Conservation (phyloP, 1,139 yeast species). For the Taphrina communis region DNA sequence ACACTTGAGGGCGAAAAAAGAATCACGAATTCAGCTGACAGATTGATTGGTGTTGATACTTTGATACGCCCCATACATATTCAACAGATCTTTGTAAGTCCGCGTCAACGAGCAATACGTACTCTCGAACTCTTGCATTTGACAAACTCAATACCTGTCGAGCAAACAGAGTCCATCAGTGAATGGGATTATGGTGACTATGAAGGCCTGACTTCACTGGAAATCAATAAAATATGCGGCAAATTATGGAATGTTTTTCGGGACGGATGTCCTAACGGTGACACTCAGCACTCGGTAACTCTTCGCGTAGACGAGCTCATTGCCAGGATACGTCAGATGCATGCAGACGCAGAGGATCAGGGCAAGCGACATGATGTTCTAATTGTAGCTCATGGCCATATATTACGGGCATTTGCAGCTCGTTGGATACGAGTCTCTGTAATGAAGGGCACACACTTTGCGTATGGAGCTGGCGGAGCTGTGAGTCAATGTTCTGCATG, state of each 20-base stretch:
- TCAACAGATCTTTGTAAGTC: constrained; percentile 73
- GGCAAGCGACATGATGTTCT: constrained; percentile 71
- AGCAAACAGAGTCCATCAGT: constrained; percentile 65
- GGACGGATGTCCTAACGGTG: constrained; percentile 94
- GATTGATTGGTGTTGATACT: constrained; percentile 65
- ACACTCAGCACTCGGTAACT: constrained; percentile 66
- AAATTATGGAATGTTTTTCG: constrained; percentile 84
- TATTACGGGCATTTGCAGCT: constrained; percentile 84
- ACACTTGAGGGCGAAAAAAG: constrained; percentile 67
- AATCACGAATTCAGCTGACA: constrained; percentile 74
- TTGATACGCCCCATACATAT: constrained; percentile 69
- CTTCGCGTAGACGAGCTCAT: constrained; percentile 74
- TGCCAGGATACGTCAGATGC: constrained; percentile 60
- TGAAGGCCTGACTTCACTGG: constrained; percentile 77
- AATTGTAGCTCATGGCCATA: constrained; percentile 92
- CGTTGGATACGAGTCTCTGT: constrained; percentile 75
- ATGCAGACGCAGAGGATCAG: constrained; percentile 62
- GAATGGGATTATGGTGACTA: constrained; percentile 98
- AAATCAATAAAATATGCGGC: constrained; percentile 70
- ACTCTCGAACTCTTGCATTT: constrained; percentile 66
- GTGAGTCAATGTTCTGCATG: constrained; percentile 51
- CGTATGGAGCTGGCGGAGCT: constrained; percentile 93
- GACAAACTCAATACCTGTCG: constrained; percentile 51
- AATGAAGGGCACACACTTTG: constrained; percentile 71
- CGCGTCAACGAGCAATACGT: constrained; percentile 76